Percentiles rank a stretch among this genome's conserved stretches.
Conservation (phyloP, 768 basidiomycete genomes). For the Kwoniella dejecticola region DNA sequence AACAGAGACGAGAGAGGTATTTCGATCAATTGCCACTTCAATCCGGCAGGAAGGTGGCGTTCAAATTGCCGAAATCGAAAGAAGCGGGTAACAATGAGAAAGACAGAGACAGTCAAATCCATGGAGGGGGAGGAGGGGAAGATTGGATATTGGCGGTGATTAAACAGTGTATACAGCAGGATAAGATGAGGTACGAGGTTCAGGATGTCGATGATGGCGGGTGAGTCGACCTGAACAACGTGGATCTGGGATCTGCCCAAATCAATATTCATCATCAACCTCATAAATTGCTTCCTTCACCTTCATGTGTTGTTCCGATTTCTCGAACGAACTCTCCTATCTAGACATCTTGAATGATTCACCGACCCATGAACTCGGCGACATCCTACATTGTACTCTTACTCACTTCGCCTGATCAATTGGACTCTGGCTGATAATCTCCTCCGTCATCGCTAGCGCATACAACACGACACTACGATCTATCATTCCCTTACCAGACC, state of each 20-base stretch:
- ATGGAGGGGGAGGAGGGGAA: conserved; percentile 30
- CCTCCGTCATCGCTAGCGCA: conserved; percentile 1
- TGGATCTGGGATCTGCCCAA: too few species aligned
- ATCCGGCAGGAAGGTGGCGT: conserved; percentile 55
- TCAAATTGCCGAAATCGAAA: conserved; percentile 45
- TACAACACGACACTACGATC: conserved; percentile 55
- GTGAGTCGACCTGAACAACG: too few species aligned
- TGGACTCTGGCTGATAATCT: too few species aligned
- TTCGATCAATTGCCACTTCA: conserved; percentile 55
- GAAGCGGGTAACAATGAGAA: conserved; percentile 1
- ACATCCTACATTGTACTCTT: too few species aligned
- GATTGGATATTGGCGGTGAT: conserved; percentile 58
- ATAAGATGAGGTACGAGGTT: conserved; percentile 57
- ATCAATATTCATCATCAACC: too few species aligned
- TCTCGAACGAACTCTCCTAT: too few species aligned
- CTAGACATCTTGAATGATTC: too few species aligned
- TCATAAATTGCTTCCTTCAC: too few species aligned
- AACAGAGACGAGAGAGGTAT: conserved; percentile 44
- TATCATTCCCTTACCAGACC: conserved; percentile 57
- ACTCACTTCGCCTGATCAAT: too few species aligned
- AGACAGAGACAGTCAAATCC: not conserved
- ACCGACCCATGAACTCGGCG: too few species aligned
- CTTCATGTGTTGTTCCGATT: too few species aligned
- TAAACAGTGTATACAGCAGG: conserved; percentile 46
- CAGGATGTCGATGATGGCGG: conserved; percentile 56